These are phyloP conservation scores for Solanum hybrid DNA, from an alignment of 305 asterid genomes.

Conservation along the genomic window DNA sequence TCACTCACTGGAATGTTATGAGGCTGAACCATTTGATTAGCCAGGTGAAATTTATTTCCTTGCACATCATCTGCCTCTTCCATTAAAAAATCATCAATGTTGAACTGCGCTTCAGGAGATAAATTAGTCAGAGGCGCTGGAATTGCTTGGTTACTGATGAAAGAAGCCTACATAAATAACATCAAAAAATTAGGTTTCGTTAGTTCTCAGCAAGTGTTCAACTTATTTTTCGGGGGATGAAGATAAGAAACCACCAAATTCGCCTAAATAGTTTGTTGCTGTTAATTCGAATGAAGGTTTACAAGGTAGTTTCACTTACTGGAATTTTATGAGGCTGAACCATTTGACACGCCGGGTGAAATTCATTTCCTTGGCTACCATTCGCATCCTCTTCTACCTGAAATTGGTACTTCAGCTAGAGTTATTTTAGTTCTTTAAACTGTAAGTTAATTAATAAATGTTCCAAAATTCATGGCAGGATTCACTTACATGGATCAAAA, in stretches of 20 bases:
- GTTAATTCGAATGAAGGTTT: not conserved
- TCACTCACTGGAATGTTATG: not conserved
- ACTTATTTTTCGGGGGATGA: not conserved
- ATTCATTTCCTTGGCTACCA: not conserved
- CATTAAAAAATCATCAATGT: not conserved
- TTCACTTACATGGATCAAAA: not conserved
- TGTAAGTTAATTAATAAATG: not conserved
- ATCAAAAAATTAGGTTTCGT: not conserved
- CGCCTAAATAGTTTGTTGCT: not conserved
- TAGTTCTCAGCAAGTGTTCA: not conserved
- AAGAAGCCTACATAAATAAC: constrained; percentile 6
- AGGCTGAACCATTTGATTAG: not conserved
- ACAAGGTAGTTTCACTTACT: constrained; percentile 2
- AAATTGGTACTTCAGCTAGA: not conserved
- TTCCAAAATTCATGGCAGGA: not conserved
- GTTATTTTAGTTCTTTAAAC: not conserved
- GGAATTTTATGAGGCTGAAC: not conserved
- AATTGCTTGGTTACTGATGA: constrained; percentile 8
- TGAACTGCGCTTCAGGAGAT: not conserved
- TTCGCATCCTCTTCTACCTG: not conserved
- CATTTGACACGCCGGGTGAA: not conserved
- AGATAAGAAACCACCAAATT: not conserved
- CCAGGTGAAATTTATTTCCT: not conserved
- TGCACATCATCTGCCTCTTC: not conserved
- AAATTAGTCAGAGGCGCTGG: not conserved